phyloP scores from a whole-genome alignment of 164 flowering plant genomes.

The Macadamia integrifolia region DNA sequence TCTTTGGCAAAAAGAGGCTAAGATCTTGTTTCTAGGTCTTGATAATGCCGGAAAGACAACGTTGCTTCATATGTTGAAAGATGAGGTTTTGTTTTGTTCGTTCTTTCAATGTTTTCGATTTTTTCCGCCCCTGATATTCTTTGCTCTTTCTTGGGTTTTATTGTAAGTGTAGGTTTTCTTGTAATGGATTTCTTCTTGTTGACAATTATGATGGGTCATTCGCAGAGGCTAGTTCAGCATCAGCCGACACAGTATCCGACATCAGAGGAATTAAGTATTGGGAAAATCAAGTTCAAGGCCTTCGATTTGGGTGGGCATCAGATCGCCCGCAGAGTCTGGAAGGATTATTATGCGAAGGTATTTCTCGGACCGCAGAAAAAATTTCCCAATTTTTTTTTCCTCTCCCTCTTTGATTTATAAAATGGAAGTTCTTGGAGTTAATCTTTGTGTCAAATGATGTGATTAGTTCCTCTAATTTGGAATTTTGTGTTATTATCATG shows the following conservation, averaged over 20 bases:
- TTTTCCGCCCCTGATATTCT: too few relatives aligned
- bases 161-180: background rate
- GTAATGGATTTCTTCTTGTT: too few relatives aligned
- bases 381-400: too few relatives aligned
- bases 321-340: slow-evolving; percentile 6
- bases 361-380: slow-evolving; percentile 48
- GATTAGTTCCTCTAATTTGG: too few relatives aligned
- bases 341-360: too few relatives aligned
- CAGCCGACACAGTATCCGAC: too few relatives aligned
- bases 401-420: too few relatives aligned
- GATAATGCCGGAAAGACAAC: slow-evolving; percentile 61
- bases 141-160: background rate
- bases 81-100: slow-evolving; percentile 37
- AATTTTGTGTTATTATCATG: too few relatives aligned
- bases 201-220: background rate
- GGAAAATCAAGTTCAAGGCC: too few relatives aligned
- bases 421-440: slow-evolving; percentile 47
- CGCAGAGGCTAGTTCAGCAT: slow-evolving; percentile 44
- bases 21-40: slow-evolving; percentile 27
- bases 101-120: background rate
- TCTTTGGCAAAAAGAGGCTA: slow-evolving; percentile 70
- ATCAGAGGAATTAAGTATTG: too few relatives aligned
- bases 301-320: slow-evolving; percentile 75
- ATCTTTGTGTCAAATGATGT: slow-evolving; percentile 6
- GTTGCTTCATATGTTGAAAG: slow-evolving; percentile 66